A percentile compares a stretch with the other conserved stretches of the same genome.
phyloP scores from a whole-genome alignment of 2,329 filamentous ascomycete species.

The Aschersonia sp. region DNA sequence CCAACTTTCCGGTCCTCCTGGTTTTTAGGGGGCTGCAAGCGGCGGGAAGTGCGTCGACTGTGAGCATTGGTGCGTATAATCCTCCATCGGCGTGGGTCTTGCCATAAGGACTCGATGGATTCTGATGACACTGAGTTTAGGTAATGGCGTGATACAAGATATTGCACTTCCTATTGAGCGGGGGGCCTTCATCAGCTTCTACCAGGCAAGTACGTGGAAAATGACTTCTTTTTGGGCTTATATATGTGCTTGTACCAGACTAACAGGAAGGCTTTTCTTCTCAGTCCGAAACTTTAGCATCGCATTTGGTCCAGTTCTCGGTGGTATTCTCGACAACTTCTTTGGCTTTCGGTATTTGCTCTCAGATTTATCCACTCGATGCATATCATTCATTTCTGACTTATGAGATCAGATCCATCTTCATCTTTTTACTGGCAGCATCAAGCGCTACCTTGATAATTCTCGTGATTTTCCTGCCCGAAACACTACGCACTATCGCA shows the following conservation, averaged over 20 bases:
- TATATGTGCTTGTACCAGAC: too few species aligned
- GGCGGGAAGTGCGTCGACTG: slow-evolving; percentile 8
- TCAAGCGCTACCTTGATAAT: slow-evolving; percentile 9
- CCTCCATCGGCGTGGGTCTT: too few species aligned
- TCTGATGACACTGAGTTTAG: background rate
- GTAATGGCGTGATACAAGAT: slow-evolving; percentile 9
- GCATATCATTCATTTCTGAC: background rate
- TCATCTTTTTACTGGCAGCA: slow-evolving; percentile 13
- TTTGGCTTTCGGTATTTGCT: slow-evolving; percentile 10
- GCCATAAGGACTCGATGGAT: too few species aligned
- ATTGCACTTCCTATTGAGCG: slow-evolving; percentile 8
- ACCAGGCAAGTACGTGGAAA: slow-evolving; percentile 6
- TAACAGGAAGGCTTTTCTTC: background rate
- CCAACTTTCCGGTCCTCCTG: slow-evolving; percentile 27
- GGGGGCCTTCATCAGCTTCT: slow-evolving; percentile 9
- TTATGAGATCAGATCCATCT: slow-evolving; percentile 10
- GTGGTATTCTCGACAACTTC: slow-evolving; percentile 12
- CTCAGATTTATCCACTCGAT: background rate
- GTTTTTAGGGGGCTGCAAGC: slow-evolving; percentile 19
- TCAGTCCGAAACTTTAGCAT: slow-evolving; percentile 5
- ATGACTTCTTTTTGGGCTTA: too few species aligned
- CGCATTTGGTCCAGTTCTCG: slow-evolving; percentile 18
- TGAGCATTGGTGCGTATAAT: slow-evolving; percentile 8
- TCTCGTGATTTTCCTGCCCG: slow-evolving; percentile 12
- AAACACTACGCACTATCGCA: slow-evolving; percentile 14